Conservation (phyloP, 805 yeast species). For the Clavispora asparagi region DNA sequence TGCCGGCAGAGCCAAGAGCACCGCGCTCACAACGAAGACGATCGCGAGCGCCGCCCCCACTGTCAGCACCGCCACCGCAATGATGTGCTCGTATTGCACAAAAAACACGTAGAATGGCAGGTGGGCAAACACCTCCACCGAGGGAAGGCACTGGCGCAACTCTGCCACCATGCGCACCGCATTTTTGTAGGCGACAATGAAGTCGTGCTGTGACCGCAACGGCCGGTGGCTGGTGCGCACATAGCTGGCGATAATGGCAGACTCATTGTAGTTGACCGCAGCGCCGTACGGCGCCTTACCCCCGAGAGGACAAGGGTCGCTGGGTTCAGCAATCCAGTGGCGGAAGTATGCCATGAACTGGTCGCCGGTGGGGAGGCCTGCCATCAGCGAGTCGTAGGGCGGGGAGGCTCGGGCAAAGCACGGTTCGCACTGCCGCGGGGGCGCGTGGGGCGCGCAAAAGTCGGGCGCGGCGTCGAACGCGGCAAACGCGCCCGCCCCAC, state of each 20-base stretch:
- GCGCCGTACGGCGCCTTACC: conserved; percentile 88
- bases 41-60: conserved; percentile 47
- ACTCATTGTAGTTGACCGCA: conserved; percentile 33
- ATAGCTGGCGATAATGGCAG: conserved; percentile 48
- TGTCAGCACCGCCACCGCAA: conserved; percentile 51
- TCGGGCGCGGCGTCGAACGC: conserved; percentile 22
- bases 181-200: conserved; percentile 71
- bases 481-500: too few species aligned
- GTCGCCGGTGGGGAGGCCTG: conserved; percentile 70
- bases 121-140: conserved; percentile 71
- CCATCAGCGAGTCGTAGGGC: conserved; percentile 68
- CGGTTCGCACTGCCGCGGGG: conserved; percentile 65
- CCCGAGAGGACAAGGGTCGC: conserved; percentile 91
- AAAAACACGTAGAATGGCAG: conserved; percentile 91
- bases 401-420: conserved; percentile 61
- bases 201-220: conserved; percentile 76
- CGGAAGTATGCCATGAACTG: conserved; percentile 68
- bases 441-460: conserved; percentile 62
- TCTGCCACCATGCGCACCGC: conserved; percentile 63
- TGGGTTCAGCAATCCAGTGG: conserved; percentile 79
- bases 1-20: conserved; percentile 61
- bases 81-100: conserved; percentile 75
- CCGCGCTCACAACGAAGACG: conserved; percentile 48
- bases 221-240: conserved; percentile 81
- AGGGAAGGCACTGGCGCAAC: conserved; percentile 32